A percentile compares a stretch with the other conserved stretches of the same genome.
These are phyloP conservation scores for Polychytrium aggregatum DNA, from an alignment of 192 early-diverging fungal genomes.

Conservation along the genomic window DNA sequence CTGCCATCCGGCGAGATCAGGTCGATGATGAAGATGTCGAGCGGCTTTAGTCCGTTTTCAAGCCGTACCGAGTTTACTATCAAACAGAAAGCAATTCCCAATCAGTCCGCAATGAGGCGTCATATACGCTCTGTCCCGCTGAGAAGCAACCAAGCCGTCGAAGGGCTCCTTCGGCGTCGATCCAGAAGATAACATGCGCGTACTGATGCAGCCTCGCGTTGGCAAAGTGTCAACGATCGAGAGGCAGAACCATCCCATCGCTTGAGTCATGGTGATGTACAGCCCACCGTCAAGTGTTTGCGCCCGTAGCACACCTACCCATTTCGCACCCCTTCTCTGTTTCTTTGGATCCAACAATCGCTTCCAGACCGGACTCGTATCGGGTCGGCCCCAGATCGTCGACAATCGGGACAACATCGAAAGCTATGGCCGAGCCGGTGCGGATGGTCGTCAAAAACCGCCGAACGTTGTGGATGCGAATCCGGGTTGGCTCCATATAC, in stretches of 20 bases:
- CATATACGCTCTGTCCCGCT: too few relatives aligned
- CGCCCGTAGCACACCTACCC: constrained; percentile 28
- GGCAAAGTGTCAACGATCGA: too few relatives aligned
- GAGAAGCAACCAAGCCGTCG: too few relatives aligned
- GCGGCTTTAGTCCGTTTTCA: constrained; percentile 32
- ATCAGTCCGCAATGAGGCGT: too few relatives aligned
- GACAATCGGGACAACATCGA: constrained; percentile 53
- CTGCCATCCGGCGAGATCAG: constrained; percentile 39
- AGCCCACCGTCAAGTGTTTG: too few relatives aligned
- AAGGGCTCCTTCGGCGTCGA: too few relatives aligned
- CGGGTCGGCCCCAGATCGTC: constrained; percentile 84
- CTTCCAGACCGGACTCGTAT: constrained; percentile 57
- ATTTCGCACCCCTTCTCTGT: constrained; percentile 60
- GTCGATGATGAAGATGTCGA: constrained; percentile 64
- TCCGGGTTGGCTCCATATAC: constrained; percentile 60
- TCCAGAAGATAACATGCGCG: neutral
- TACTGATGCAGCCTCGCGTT: too few relatives aligned
- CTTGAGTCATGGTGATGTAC: too few relatives aligned
- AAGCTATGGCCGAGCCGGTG: constrained; percentile 33
- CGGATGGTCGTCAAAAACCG: constrained; percentile 40
- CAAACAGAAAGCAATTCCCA: neutral
- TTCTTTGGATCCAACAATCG: constrained; percentile 74
- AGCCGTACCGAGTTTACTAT: constrained; percentile 68
- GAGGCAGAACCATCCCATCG: too few relatives aligned
- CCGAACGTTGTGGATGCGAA: too few relatives aligned